A percentile compares a stretch with the other conserved stretches of the same genome.
Evolutionary conservation across 2,329 filamentous ascomycete genomes (phyloP).

Genomic region (Venturia nashicola): DNA sequence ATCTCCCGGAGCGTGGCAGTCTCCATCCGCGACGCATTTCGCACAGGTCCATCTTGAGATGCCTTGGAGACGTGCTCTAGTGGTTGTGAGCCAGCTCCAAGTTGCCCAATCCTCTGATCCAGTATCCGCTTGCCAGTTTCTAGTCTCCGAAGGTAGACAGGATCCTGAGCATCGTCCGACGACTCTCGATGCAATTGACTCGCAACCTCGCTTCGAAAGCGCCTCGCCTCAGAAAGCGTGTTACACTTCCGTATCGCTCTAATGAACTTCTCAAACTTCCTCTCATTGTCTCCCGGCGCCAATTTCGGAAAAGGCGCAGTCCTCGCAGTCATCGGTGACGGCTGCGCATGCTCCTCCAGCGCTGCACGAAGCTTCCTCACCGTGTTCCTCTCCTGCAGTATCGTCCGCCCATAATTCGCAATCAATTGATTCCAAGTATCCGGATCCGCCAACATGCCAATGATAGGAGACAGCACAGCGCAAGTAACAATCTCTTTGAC

Average conservation of each 20-base stretch:
- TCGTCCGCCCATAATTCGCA: conserved; percentile 67
- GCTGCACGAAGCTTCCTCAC: conserved; percentile 85
- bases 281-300: conserved; percentile 71
- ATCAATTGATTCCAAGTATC: conserved; percentile 97
- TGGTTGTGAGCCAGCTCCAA: conserved; percentile 48
- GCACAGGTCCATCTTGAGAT: neutral
- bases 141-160: conserved; percentile 73
- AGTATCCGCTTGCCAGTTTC: conserved; percentile 85
- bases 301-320: conserved; percentile 66
- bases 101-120: conserved; percentile 75
- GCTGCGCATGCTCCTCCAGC: conserved; percentile 83
- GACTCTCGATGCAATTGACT: conserved; percentile 84
- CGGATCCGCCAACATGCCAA: conserved; percentile 73
- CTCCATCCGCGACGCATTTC: conserved; percentile 52
- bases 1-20: conserved; percentile 71
- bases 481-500: conserved; percentile 87
- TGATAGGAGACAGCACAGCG: conserved; percentile 71
- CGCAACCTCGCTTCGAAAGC: conserved; percentile 82
- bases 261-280: conserved; percentile 90
- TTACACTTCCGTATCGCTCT: conserved; percentile 77
- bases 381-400: conserved; percentile 90
- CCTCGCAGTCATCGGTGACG: conserved; percentile 54
- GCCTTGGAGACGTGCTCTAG: neutral
- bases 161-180: conserved; percentile 66
- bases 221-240: conserved; percentile 82